Evolutionary conservation across 2,329 filamentous ascomycete genomes (phyloP).

Genomic region (Aureobasidium sp.): DNA sequence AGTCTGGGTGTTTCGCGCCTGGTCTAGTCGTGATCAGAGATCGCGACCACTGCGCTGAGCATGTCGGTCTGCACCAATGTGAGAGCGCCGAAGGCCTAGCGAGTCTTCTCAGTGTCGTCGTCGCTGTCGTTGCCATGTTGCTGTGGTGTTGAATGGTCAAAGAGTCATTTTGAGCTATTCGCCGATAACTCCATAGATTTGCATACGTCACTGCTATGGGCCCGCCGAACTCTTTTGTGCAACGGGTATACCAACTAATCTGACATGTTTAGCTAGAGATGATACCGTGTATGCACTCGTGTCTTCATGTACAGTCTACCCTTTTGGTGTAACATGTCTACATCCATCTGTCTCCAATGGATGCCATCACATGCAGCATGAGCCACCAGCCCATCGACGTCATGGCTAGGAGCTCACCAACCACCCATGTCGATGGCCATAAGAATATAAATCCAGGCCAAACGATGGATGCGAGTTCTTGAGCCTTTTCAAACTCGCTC

Average conservation of each 20-base stretch:
- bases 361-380: not conserved
- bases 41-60: not conserved
- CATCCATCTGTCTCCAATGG: not conserved
- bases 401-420: slow-evolving; percentile 3
- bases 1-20: slow-evolving; percentile 32
- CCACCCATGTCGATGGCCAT: slow-evolving; percentile 1
- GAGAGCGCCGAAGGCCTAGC: not conserved
- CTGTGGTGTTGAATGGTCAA: not conserved
- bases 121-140: not conserved
- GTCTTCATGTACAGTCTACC: not conserved
- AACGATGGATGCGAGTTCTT: not conserved
- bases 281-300: not conserved
- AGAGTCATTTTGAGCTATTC: not conserved
- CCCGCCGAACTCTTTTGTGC: not conserved
- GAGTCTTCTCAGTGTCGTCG: not conserved
- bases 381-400: slow-evolving; percentile 5
- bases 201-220: slow-evolving; percentile 4
- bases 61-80: not conserved
- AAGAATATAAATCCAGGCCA: not conserved
- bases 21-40: not conserved
- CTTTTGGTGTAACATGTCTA: not conserved
- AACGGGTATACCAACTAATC: not conserved
- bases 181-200: not conserved
- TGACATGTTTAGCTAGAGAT: not conserved
- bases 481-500: not conserved